phyloP scores from a whole-genome alignment of 2,329 filamentous ascomycete species.

The Cladosporium sp. region DNA sequence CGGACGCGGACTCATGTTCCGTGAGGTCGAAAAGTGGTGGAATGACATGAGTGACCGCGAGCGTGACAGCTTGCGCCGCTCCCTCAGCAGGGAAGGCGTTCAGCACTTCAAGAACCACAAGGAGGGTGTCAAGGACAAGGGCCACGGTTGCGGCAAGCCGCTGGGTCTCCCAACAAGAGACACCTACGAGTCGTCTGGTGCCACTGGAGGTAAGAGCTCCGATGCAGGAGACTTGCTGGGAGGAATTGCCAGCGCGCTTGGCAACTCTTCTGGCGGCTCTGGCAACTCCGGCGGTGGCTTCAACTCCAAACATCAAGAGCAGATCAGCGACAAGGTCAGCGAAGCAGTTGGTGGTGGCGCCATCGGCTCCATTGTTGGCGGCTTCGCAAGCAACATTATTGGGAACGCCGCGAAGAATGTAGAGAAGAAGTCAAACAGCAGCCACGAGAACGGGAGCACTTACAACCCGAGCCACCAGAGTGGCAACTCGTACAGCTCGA shows the following conservation, averaged over 20 bases:
- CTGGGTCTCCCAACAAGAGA: constrained; percentile 72
- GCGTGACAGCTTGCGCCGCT: constrained; percentile 68
- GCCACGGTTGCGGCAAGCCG: constrained; percentile 81
- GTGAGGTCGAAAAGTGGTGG: constrained; percentile 85
- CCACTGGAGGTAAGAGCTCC: constrained; percentile 37
- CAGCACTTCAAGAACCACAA: constrained; percentile 80
- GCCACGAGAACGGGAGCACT: constrained; percentile 47
- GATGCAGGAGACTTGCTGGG: constrained; percentile 7
- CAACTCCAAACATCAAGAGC: constrained; percentile 29
- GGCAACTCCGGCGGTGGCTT: constrained; percentile 46
- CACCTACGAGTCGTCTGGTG: constrained; percentile 46
- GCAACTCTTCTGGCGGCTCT: background rate
- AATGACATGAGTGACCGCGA: constrained; percentile 61
- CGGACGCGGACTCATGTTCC: constrained; percentile 75
- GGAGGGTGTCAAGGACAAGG: constrained; percentile 78
- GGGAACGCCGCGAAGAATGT: constrained; percentile 49
- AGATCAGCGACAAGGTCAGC: constrained; percentile 56
- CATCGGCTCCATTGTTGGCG: constrained; percentile 70
- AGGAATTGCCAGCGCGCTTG: constrained; percentile 17
- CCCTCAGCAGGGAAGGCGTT: constrained; percentile 79
- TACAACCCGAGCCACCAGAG: constrained; percentile 38
- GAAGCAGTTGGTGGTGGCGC: constrained; percentile 66
- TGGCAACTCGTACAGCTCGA: constrained; percentile 61
- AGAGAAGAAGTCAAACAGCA: constrained; percentile 44
- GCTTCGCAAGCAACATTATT: constrained; percentile 61